phyloP scores from a whole-genome alignment of 1,284 basidiomycete species.

The Cutaneotrichosporon sp. region DNA sequence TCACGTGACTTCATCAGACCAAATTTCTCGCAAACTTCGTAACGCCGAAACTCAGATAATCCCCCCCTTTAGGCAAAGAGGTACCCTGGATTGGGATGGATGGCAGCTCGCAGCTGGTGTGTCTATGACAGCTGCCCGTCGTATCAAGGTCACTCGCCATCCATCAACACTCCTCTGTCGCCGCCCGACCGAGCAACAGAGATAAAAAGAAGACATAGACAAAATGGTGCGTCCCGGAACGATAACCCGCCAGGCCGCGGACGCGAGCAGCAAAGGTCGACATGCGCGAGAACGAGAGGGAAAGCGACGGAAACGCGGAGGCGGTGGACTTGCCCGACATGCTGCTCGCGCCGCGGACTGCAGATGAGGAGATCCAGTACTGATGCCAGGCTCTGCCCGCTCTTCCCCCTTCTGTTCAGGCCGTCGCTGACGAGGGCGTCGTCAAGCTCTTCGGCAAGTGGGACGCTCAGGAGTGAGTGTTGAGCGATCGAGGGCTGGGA shows the following conservation, averaged over 20 bases:
- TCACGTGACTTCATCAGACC: too few species aligned
- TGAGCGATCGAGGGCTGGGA: neutral
- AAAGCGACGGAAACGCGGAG: neutral
- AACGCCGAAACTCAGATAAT: too few species aligned
- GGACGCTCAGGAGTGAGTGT: conserved; percentile 88
- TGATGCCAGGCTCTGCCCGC: too few species aligned
- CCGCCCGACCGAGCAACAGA: conserved; percentile 8
- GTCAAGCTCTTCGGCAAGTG: conserved; percentile 96
- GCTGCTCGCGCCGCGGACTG: too few species aligned
- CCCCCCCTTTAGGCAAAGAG: too few species aligned
- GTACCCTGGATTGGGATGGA: too few species aligned
- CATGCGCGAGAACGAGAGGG: neutral
- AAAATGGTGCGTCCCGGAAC: conserved; percentile 5
- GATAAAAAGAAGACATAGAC: conserved; percentile 9
- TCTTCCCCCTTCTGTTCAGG: conserved; percentile 78
- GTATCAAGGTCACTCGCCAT: neutral
- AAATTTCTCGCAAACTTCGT: too few species aligned
- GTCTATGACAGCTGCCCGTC: too few species aligned
- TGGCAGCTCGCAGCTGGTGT: too few species aligned
- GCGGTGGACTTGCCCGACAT: neutral
- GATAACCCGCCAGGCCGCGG: neutral
- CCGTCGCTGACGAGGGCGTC: conserved; percentile 63
- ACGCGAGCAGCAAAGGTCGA: too few species aligned
- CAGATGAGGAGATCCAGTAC: too few species aligned
- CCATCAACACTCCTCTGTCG: conserved; percentile 8